phyloP scores from a whole-genome alignment of 164 flowering plant genomes.

The Aristolochia contorta region DNA sequence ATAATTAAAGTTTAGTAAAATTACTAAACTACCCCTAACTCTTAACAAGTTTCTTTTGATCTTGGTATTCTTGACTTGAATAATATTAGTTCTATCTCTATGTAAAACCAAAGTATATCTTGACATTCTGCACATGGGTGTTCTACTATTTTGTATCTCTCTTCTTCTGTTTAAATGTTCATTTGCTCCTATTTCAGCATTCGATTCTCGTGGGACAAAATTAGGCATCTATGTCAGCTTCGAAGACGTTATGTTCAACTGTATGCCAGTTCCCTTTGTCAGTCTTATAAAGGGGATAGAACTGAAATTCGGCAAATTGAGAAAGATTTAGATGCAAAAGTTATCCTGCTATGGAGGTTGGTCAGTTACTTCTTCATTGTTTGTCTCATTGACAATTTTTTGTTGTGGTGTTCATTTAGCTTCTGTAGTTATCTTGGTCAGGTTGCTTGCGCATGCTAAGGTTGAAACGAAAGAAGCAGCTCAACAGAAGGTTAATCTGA shows the following conservation, averaged over 20 bases:
- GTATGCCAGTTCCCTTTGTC: slow-evolving; percentile 73
- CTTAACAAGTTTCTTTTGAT: not conserved
- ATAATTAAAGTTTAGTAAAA: no score
- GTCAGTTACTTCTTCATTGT: not conserved
- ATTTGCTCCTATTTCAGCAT: slow-evolving; percentile 39
- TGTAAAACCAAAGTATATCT: no score
- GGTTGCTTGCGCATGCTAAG: slow-evolving; percentile 98
- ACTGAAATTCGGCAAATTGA: slow-evolving; percentile 71
- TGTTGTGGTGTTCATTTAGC: not conserved
- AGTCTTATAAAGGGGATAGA: slow-evolving; percentile 28
- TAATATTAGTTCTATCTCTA: not conserved
- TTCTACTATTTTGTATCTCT: not conserved
- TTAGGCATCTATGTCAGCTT: slow-evolving; percentile 62
- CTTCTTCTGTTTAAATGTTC: not conserved
- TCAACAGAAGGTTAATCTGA: slow-evolving; percentile 41
- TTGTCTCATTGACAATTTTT: not conserved
- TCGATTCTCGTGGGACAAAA: slow-evolving; percentile 82
- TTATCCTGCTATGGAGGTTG: slow-evolving; percentile 95
- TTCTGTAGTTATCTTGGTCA: slow-evolving; percentile 11
- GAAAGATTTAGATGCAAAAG: slow-evolving; percentile 88
- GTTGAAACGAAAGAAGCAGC: slow-evolving; percentile 92
- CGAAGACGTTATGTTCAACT: slow-evolving; percentile 87
- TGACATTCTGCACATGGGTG: not conserved
- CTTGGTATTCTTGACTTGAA: not conserved
- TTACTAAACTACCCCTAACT: no score